Evolutionary conservation across 768 basidiomycete species (phyloP), one percentile per base, ranked within the genome.

Genomic region (Trametes meyenii): DNA sequence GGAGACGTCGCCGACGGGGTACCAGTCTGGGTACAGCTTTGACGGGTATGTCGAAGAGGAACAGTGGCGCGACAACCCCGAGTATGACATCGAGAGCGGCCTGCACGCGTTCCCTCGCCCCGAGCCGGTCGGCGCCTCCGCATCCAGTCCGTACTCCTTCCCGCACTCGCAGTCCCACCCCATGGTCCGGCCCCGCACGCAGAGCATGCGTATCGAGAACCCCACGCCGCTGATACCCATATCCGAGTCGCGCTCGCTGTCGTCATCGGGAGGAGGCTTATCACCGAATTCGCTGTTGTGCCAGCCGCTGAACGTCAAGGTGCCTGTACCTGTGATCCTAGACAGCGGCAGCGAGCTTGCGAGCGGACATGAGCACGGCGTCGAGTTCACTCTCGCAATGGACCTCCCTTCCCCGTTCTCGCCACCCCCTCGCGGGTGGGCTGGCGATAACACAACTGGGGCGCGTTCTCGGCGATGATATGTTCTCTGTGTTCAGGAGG

Each of bases 321-420:
- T 66, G 24, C 66, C 57, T 10, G 57, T 55, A 1, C 62, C 62
- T 19, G 64, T 62, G 5, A 53, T 62, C n/a, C 66, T 67, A 19
- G 66, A 60, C 38, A 44, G 26, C 36, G 39, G 56, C 51, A 56
- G 48, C 12, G 19, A 39, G 21, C 35, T 59, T 19, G 60, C 35
- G 26, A 46, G 45, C 14, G 58, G 50, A 23, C 55, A 36, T 29
- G 50, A 16, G 13, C 42, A 45, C 11, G 58, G 42, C 7, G 39
- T 45, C 7, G 71, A 71, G 63, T 67, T 71, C 45, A 67, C 69
- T n/a, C 54, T 71, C 14, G 64, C 63, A 36, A 66, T 71, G 58
- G 70, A 70, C 57, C 50, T 67, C 11, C 64, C 69, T 6, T 59
- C 58, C 2, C 58, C 63, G 17, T 60, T 50, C 29, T 50, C 49